These are phyloP conservation scores for Allodekkera sacchari DNA, from an alignment of 805 yeast genomes.

Conservation along the genomic window DNA sequence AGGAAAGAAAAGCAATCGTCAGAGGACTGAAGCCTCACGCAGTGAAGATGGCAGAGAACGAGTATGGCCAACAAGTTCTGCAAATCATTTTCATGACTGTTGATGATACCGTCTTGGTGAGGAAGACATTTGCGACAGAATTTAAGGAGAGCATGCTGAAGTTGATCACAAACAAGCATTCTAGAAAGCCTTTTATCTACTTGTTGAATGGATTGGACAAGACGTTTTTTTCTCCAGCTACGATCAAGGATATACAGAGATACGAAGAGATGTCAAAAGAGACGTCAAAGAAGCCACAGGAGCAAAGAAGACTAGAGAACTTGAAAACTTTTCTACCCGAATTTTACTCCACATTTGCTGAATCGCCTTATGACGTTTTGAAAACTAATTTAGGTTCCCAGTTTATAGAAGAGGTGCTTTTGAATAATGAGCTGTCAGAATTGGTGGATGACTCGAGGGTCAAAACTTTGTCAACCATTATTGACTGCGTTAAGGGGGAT, in stretches of 20 bases:
- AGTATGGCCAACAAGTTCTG: slow-evolving; percentile 76
- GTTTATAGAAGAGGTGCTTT: slow-evolving; percentile 65
- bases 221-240: slow-evolving; percentile 68
- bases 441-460: slow-evolving; percentile 22
- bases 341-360: slow-evolving; percentile 46
- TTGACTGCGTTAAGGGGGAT: slow-evolving; percentile 58
- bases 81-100: slow-evolving; percentile 75
- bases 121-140: slow-evolving; percentile 63
- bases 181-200: slow-evolving; percentile 84
- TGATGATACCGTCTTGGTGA: slow-evolving; percentile 84
- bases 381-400: slow-evolving; percentile 77
- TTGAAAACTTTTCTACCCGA: slow-evolving; percentile 56
- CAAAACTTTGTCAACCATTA: slow-evolving; percentile 46
- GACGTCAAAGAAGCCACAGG: slow-evolving; percentile 82
- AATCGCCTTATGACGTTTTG: slow-evolving; percentile 44
- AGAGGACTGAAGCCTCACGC: slow-evolving; percentile 70
- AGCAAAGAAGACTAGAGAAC: slow-evolving; percentile 65
- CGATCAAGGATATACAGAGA: slow-evolving; percentile 48
- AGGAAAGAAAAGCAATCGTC: slow-evolving; percentile 78
- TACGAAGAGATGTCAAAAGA: slow-evolving; percentile 54
- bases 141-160: slow-evolving; percentile 43
- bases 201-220: slow-evolving; percentile 72
- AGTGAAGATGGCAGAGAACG: slow-evolving; percentile 70
- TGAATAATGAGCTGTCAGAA: slow-evolving; percentile 35
- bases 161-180: slow-evolving; percentile 61